Percentiles rank a stretch among this genome's conserved stretches.
These are phyloP conservation scores for Zygosaccharomyces sapae DNA, from an alignment of 1,139 yeast genomes.

Conservation along the genomic window DNA sequence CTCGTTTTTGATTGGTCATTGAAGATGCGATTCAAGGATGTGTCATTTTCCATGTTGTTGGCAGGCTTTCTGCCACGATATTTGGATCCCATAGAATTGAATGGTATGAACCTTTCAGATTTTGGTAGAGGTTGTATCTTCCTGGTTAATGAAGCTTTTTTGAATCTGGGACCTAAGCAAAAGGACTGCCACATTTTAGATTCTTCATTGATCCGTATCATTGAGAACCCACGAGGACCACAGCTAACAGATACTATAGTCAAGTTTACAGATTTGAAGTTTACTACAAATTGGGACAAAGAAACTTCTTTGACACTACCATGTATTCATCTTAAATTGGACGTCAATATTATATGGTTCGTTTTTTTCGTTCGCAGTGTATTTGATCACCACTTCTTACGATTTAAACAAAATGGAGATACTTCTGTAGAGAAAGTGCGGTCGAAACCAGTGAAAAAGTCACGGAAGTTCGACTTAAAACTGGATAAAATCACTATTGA, in stretches of 20 bases:
- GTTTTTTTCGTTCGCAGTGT: conserved; percentile 20
- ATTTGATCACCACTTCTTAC: conserved; percentile 7
- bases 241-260: conserved; percentile 19
- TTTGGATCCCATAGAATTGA: conserved; percentile 25
- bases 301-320: conserved; percentile 17
- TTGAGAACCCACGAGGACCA: conserved; percentile 17
- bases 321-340: conserved; percentile 22
- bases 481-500: conserved; percentile 22
- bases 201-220: conserved; percentile 21
- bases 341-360: conserved; percentile 33
- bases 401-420: background rate
- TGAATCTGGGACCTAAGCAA: conserved; percentile 12
- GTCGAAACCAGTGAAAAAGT: background rate
- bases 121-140: conserved; percentile 27
- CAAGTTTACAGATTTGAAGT: conserved; percentile 17
- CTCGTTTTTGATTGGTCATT: conserved; percentile 19
- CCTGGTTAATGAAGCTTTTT: conserved; percentile 21
- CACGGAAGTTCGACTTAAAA: conserved; percentile 3
- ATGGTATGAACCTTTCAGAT: conserved; percentile 23
- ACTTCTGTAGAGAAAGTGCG: background rate
- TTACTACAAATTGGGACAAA: conserved; percentile 3
- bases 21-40: conserved; percentile 27
- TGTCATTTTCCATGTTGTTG: conserved; percentile 22
- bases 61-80: conserved; percentile 22
- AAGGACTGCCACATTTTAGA: conserved; percentile 17